Conservation (phyloP, 192 early-diverging fungal species). For the Chytriomyces hyalinus region DNA sequence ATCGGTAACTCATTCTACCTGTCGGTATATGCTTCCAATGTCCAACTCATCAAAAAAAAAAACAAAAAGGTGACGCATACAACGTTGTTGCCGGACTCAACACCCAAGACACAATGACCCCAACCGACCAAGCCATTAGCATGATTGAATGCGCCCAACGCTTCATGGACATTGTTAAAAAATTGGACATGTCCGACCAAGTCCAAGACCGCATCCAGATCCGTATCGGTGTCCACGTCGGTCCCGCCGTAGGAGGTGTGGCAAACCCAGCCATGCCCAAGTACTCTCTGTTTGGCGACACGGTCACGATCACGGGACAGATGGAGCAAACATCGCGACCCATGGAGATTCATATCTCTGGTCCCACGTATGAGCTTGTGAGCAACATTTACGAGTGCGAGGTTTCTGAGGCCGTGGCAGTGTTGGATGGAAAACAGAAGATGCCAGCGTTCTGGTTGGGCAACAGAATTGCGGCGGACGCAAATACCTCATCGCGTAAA, state of each 20-base stretch:
- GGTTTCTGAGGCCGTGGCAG: conserved; percentile 1
- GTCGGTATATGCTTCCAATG: too few relatives aligned
- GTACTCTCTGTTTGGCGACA: conserved; percentile 45
- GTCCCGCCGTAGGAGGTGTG: conserved; percentile 47
- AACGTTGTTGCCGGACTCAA: conserved; percentile 45
- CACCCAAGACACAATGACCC: conserved; percentile 15
- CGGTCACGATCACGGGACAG: conserved; percentile 42
- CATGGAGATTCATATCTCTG: conserved; percentile 41
- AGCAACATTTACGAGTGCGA: conserved; percentile 29
- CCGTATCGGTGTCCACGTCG: conserved; percentile 50
- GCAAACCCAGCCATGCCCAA: conserved; percentile 48
- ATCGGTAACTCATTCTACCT: too few relatives aligned
- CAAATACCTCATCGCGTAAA: too few relatives aligned
- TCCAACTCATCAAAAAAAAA: conserved; percentile 35
- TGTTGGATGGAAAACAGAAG: conserved; percentile 28
- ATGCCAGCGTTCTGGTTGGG: conserved; percentile 42
- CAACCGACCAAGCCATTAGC: conserved; percentile 35
- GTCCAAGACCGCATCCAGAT: conserved; percentile 35
- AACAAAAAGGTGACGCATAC: conserved; percentile 48
- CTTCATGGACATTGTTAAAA: conserved; percentile 37
- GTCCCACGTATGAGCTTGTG: conserved; percentile 41
- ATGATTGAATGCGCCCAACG: conserved; percentile 42
- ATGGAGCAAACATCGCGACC: conserved; percentile 49
- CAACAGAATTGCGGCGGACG: too few relatives aligned
- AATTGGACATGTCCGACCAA: conserved; percentile 51